phyloP scores from a whole-genome alignment of 176 grass and related monocot species.

The Luzula sylvatica region DNA sequence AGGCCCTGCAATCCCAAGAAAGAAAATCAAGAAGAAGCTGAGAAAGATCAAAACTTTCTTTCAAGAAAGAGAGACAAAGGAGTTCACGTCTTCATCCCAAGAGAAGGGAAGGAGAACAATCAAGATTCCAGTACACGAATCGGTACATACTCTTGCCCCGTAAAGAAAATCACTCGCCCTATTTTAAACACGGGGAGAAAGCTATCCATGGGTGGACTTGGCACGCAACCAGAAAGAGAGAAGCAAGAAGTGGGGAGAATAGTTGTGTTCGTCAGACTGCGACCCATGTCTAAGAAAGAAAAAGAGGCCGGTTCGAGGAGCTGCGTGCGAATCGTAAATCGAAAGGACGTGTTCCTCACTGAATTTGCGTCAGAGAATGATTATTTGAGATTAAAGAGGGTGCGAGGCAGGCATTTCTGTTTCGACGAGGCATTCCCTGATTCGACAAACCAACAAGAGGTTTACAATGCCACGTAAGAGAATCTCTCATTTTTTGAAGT shows the following conservation, averaged over 20 bases:
- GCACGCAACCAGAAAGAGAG: conserved; percentile 28
- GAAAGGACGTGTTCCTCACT: conserved; percentile 75
- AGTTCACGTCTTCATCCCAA: conserved; percentile 24
- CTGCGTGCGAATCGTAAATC: conserved; percentile 95
- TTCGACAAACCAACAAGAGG: conserved; percentile 56
- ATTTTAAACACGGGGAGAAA: conserved; percentile 30
- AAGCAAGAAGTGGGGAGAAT: conserved; percentile 39
- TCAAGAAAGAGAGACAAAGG: conserved; percentile 20
- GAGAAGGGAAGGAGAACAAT: conserved; percentile 23
- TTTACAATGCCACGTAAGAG: conserved; percentile 77
- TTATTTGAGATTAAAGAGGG: conserved; percentile 77
- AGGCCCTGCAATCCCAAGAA: conserved; percentile 8
- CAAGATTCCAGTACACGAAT: conserved; percentile 12
- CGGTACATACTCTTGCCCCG: conserved; percentile 35
- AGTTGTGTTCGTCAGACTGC: conserved; percentile 68
- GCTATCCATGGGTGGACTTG: conserved; percentile 54
- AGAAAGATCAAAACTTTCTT: conserved; percentile 5
- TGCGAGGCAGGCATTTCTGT: conserved; percentile 85
- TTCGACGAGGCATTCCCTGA: conserved; percentile 85
- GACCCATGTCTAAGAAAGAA: conserved; percentile 73
- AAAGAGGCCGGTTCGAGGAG: conserved; percentile 51
- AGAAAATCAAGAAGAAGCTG: conserved; percentile 5
- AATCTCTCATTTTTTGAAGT: background rate
- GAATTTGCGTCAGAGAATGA: conserved; percentile 81
- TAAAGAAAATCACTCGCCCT: conserved; percentile 31